Base-by-base conservation (phyloP, 73 alveolate species). In the Stentor coeruleus region DNA sequence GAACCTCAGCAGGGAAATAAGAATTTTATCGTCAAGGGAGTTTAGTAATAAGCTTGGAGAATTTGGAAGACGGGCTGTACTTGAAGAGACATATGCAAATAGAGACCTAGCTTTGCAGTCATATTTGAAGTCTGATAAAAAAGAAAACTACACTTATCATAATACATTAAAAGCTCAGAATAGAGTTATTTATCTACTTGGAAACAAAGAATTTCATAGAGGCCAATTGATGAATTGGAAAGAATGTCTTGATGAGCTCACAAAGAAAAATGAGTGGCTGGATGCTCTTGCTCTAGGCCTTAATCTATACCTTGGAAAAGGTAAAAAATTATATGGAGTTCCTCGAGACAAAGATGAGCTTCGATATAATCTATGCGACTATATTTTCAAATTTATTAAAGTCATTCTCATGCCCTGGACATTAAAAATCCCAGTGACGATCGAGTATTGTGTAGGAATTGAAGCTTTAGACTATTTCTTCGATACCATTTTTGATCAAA, bases 181-280 rank as follows among this genome's bases (percentile, higher is more conserved):
- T 1, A 14, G 72, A 15, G 59, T 39, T 38, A 33, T 75, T 40
- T 75, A 20, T 39, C 39, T 75, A 2, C 38, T 75, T 1, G 83
- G 83, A 2, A 14, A 20, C 26, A 75, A 75, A 3, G 59, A 40
- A 38, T 75, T 75, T n/a, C 72, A 37, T n/a, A 75, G 33, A 38
- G 83, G 74, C 33, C 26, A 35, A 2, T 66, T 75, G 83, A 1
- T 40, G 3, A 39, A 37, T 38, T 75, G 83, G 84, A 40, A 75
- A n/a, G 83, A 75, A 33, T 75, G 83, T 40, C 35, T 75, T 1
- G 83, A 75, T 75, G 38, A 15, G 38, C 83, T 75, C n/a, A 40
- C 39, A 14, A 39, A 75, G 39, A 39, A 75, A 40, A 35, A 35
- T 20, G 83, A 75, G n/a, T 75, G 83, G 83, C 83, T 75, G 0